Evolutionary conservation across 2,329 filamentous ascomycete species (phyloP).

Genomic region (Hypoxylon sp.): DNA sequence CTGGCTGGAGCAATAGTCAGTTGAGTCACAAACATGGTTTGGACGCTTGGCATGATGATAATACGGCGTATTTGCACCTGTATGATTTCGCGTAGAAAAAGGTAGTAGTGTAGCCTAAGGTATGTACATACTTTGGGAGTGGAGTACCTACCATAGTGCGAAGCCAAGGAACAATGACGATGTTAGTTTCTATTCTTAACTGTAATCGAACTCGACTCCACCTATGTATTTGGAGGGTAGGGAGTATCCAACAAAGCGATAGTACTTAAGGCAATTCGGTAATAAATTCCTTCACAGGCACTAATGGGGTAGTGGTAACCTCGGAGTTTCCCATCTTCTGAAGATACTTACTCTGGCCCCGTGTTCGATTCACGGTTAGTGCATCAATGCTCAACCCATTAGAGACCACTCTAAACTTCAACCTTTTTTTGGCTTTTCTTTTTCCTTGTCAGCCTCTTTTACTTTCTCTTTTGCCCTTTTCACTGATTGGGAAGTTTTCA

Average conservation of each 20-base stretch:
- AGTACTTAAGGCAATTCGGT: constrained; percentile 4
- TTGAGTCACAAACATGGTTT: constrained; percentile 18
- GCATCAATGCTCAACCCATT: constrained; percentile 38
- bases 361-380: constrained; percentile 48
- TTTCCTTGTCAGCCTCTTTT: background rate
- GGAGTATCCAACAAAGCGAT: background rate
- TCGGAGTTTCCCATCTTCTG: constrained; percentile 45
- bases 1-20: background rate
- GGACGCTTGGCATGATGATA: constrained; percentile 8
- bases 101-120: background rate
- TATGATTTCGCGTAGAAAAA: background rate
- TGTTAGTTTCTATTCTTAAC: background rate
- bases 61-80: constrained; percentile 30
- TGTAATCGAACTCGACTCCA: background rate
- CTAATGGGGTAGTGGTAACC: constrained; percentile 48
- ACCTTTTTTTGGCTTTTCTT: background rate
- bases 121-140: background rate
- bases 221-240: background rate
- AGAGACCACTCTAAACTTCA: constrained; percentile 32
- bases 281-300: constrained; percentile 11
- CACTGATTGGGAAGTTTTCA: background rate
- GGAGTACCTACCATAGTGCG: background rate
- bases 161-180: background rate
- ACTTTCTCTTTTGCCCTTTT: too few species aligned
- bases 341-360: constrained; percentile 46